These are phyloP conservation scores for Fusarium scirpi DNA, from an alignment of 2,329 filamentous ascomycete species.

Conservation along the genomic window DNA sequence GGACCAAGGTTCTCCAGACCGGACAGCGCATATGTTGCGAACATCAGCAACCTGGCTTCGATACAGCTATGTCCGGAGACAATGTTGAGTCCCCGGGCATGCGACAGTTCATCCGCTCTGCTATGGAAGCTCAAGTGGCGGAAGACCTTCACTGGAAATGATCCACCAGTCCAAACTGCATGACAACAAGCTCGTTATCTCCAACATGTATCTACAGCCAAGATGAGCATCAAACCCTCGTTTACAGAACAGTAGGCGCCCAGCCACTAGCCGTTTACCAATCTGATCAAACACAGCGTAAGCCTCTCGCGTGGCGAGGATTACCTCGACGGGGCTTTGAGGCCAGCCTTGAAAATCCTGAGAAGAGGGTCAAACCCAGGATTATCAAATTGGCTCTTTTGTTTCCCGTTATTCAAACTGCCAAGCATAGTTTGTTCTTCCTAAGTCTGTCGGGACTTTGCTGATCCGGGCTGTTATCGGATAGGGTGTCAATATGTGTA, in stretches of 20 bases:
- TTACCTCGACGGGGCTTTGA: conserved; percentile 22
- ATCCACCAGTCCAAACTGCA: conserved; percentile 26
- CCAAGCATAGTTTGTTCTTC: conserved; percentile 19
- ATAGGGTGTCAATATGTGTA: conserved; percentile 20
- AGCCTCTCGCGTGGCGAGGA: conserved; percentile 17
- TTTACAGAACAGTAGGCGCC: conserved; percentile 15
- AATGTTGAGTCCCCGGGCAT: conserved; percentile 60
- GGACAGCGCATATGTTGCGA: conserved; percentile 75
- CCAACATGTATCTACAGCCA: conserved; percentile 20
- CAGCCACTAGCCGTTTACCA: conserved; percentile 22
- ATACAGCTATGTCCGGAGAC: conserved; percentile 61
- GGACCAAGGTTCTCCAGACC: conserved; percentile 75
- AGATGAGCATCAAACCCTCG: conserved; percentile 38
- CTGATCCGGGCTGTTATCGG: conserved; percentile 30
- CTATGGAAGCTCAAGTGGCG: conserved; percentile 67
- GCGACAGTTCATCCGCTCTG: conserved; percentile 71
- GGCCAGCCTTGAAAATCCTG: conserved; percentile 22
- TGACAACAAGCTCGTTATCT: conserved; percentile 14
- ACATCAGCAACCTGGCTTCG: conserved; percentile 53
- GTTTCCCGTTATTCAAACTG: conserved; percentile 20
- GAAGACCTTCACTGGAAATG: conserved; percentile 70
- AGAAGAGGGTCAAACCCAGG: conserved; percentile 34
- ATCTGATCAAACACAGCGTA: conserved; percentile 24
- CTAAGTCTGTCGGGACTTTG: conserved; percentile 12
- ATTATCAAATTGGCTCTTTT: conserved; percentile 20